Base-by-base conservation (phyloP, 2,329 filamentous ascomycete genomes). In the Didymella arachidicola region DNA sequence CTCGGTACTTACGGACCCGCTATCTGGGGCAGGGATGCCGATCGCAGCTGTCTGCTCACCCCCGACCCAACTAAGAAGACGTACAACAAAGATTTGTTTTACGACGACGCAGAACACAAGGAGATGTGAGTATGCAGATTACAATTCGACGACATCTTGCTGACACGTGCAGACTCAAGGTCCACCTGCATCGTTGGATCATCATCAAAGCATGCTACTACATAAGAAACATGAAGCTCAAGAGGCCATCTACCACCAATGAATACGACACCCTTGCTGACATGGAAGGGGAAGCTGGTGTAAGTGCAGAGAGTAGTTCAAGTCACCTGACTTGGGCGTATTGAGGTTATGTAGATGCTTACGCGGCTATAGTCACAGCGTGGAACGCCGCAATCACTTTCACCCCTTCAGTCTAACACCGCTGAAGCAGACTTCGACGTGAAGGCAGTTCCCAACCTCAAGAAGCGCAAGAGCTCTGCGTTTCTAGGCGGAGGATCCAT, bases 191-290 rank as follows among this genome's bases (percentile, higher is more conserved):
- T 57, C 72, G 73, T 57, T 76, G 73, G 73, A 74, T 76, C 62
- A 72, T 75, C 67, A 75, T 76, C 71, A 76, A 76, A 62, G 73
- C 73, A 29, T 76, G 73, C 62, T 75, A 76, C 53, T 75, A 74
- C 50, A 75, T 75, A 29, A 66, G 73, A 26, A 76, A 76, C 60
- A 75, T 73, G 71, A 75, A 75, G 62, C 67, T 76, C 6, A 76
- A 76, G 62, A 64, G 71, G 32, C 67, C 70, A 3, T 75, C 72
- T 7, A 63, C 65, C 26, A 66, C 64, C 34, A 70, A 68, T 41
- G 72, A 75, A 8, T 70, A 70, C 59, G 72, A 74, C 18, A 64
- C 67, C 11, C 61, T 72, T 32, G 69, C 69, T 29, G 73, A 75
- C 22, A 65, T 72, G 5, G 73, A 76, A 38, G 64, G 62, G 14